Conservation (phyloP, 208 protist species). For the Wallacemonas sp. region DNA sequence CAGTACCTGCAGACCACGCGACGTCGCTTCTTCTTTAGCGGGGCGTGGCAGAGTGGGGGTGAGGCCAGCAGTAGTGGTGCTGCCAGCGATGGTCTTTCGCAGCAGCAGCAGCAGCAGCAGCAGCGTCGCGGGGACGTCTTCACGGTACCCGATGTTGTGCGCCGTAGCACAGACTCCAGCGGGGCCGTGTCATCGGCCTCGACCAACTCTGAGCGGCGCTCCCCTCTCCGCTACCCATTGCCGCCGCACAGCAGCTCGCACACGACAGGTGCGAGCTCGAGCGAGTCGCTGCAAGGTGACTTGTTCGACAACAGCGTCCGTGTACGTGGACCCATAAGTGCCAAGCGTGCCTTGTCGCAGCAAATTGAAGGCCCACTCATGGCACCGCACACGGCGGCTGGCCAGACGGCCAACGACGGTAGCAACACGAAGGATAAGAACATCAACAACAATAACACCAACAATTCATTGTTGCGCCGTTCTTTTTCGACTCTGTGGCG, state of each 20-base stretch:
- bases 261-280: not conserved
- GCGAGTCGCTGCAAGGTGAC: not conserved
- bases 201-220: not conserved
- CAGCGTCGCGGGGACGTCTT: no score
- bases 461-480: not conserved
- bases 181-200: not conserved
- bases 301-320: constrained; percentile 1
- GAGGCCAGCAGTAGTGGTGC: no score
- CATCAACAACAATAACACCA: not conserved
- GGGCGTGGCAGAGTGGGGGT: no score
- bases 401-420: not conserved
- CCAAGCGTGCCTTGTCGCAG: not conserved
- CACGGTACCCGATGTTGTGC: no score
- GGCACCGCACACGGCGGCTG: no score
- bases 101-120: no score
- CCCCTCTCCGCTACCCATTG: no score
- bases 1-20: not conserved
- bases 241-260: not conserved
- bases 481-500: not conserved
- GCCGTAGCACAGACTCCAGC: no score
- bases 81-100: no score
- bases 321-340: not conserved
- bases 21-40: not conserved
- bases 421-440: not conserved
- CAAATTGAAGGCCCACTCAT: not conserved